phyloP scores from a whole-genome alignment of 1,139 yeast species.

The Trichomonascaceae sp. region DNA sequence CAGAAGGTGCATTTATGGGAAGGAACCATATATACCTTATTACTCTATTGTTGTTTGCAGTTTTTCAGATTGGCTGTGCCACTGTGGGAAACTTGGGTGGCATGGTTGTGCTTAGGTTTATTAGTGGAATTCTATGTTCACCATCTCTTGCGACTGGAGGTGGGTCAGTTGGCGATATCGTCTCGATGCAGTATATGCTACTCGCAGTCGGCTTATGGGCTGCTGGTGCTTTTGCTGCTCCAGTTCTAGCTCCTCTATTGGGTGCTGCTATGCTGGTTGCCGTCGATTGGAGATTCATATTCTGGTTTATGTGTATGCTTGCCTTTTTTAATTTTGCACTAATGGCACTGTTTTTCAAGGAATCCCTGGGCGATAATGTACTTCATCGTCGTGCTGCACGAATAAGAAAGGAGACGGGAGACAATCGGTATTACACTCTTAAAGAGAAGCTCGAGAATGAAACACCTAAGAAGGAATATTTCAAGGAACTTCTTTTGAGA shows the following conservation, averaged over 20 bases:
- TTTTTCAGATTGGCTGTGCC: conserved; percentile 48
- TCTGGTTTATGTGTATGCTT: conserved; percentile 41
- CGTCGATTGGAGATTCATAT: conserved; percentile 37
- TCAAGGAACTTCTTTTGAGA: conserved; percentile 42
- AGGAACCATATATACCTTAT: conserved; percentile 47
- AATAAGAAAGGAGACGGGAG: conserved; percentile 44
- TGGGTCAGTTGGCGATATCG: conserved; percentile 67
- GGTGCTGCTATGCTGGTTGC: conserved; percentile 51
- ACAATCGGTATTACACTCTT: conserved; percentile 33
- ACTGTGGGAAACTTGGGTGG: conserved; percentile 45
- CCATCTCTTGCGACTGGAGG: conserved; percentile 87
- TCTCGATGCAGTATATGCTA: conserved; percentile 16
- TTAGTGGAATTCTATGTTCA: conserved; percentile 73
- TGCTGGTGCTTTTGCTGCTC: conserved; percentile 52
- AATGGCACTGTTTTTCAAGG: conserved; percentile 42
- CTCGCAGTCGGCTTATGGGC: conserved; percentile 43
- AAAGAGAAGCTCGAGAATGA: conserved; percentile 18
- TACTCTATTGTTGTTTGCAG: conserved; percentile 48
- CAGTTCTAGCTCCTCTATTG: conserved; percentile 58
- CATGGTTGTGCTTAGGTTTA: conserved; percentile 59
- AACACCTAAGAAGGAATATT: background rate
- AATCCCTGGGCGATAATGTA: conserved; percentile 44
- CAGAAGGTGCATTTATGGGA: conserved; percentile 48
- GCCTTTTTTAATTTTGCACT: conserved; percentile 36
- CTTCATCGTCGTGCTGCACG: conserved; percentile 44